Evolutionary conservation across 169 alveolate genomes (phyloP), one percentile per base, ranked within the genome.

Genomic region (Plasmodium gonderi): DNA sequence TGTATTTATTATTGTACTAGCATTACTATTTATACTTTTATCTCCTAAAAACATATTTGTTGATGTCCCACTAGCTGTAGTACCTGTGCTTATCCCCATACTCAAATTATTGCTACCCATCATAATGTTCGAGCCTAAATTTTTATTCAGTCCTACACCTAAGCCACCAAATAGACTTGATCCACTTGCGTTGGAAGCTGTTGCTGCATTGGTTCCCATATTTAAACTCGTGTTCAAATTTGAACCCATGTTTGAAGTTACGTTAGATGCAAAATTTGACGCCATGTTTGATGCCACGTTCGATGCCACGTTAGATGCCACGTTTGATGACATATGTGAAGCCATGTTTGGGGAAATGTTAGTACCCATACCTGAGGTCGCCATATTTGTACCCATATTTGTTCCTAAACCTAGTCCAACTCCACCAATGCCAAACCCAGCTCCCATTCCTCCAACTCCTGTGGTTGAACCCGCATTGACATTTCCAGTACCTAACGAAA

Each of bases 341-440:
- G n/a, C n/a, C n/a, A n/a, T n/a, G n/a, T n/a, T n/a, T n/a, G n/a
- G n/a, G n/a, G n/a, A n/a, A n/a, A n/a, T n/a, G n/a, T n/a, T n/a
- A n/a, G n/a, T n/a, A n/a, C n/a, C n/a, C n/a, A n/a, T n/a, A n/a
- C n/a, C n/a, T n/a, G n/a, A n/a, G n/a, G 72, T 20, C 33, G 40
- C 72, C 72, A 60, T 17, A 36, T 51, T n/a, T 2, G 60, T 36
- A 33, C 78, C 54, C 42, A 83, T 36, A 83, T 72, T 83, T 49
- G 81, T 20, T 47, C 92, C 92, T 17, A 83, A 31, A 31, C 77
- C 44, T 47, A 72, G 38, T 31, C 82, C 76, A 33, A 17, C 76
- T 17, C 76, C 65, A 23, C 65, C 36, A 1, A 72, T 83, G 64
- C 75, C 64, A 38, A 33, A 45, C 12, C 49, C 49, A 8, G 49